These are phyloP conservation scores for Colletotrichum sp. DNA, from an alignment of 2,329 filamentous ascomycete genomes.

Conservation along the genomic window DNA sequence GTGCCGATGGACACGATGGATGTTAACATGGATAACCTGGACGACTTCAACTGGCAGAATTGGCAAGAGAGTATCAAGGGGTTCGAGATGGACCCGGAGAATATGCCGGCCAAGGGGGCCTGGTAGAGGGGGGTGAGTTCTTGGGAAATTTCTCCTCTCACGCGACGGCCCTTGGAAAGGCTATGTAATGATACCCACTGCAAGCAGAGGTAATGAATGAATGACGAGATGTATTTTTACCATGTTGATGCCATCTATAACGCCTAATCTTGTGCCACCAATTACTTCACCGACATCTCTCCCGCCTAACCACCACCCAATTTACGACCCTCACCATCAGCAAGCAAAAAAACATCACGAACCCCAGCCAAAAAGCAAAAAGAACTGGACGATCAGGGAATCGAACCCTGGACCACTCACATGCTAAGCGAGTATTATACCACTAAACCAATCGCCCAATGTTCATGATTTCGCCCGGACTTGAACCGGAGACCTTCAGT, in stretches of 20 bases:
- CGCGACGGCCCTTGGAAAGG: background rate
- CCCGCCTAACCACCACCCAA: too few species aligned
- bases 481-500: slow-evolving; percentile 18
- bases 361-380: background rate
- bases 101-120: slow-evolving; percentile 9
- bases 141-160: slow-evolving; percentile 1
- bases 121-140: background rate
- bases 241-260: background rate
- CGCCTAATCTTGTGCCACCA: too few species aligned
- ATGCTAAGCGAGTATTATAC: slow-evolving; percentile 19
- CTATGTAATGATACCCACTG: slow-evolving; percentile 16
- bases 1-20: slow-evolving; percentile 37
- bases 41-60: slow-evolving; percentile 53
- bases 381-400: slow-evolving; percentile 11
- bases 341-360: too few species aligned
- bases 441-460: slow-evolving; percentile 17
- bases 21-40: slow-evolving; percentile 37
- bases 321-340: too few species aligned
- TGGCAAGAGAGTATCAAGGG: slow-evolving; percentile 49
- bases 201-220: slow-evolving; percentile 10
- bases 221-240: background rate
- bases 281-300: too few species aligned
- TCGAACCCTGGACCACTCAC: slow-evolving; percentile 14
- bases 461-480: background rate
- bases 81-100: slow-evolving; percentile 33